These are phyloP conservation scores for Talaromyces sp. DNA, from an alignment of 2,329 filamentous ascomycete genomes.

Conservation along the genomic window DNA sequence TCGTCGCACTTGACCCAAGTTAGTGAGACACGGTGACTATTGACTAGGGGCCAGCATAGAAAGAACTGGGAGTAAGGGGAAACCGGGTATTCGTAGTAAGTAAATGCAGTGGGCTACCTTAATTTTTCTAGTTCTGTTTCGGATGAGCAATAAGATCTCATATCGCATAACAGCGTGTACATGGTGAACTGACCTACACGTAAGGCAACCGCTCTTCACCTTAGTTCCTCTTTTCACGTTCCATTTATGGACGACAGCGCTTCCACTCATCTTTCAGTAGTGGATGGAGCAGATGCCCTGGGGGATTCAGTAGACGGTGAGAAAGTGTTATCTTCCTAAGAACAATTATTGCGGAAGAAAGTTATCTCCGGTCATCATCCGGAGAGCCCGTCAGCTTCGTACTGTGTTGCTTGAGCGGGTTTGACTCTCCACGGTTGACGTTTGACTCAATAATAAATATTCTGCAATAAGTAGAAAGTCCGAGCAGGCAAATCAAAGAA, in stretches of 20 bases:
- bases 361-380: background rate
- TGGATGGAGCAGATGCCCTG: background rate
- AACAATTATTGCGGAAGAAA: background rate
- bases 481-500: constrained; percentile 8
- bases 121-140: constrained; percentile 6
- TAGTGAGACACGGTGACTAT: background rate
- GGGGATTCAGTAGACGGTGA: background rate
- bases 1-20: constrained; percentile 12
- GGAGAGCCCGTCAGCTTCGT: background rate
- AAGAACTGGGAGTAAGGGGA: background rate
- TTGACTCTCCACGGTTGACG: background rate
- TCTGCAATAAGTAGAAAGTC: background rate
- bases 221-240: constrained; percentile 8
- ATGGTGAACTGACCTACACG: constrained; percentile 13
- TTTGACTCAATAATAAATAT: too few relatives aligned
- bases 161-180: background rate
- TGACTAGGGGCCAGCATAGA: background rate
- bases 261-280: background rate
- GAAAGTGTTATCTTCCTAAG: background rate
- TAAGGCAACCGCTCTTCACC: constrained; percentile 13
- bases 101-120: background rate
- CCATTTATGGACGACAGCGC: background rate
- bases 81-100: background rate
- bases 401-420: background rate
- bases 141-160: background rate